These are phyloP conservation scores for Santalum album DNA, from an alignment of 164 flowering plant species.

Conservation along the genomic window DNA sequence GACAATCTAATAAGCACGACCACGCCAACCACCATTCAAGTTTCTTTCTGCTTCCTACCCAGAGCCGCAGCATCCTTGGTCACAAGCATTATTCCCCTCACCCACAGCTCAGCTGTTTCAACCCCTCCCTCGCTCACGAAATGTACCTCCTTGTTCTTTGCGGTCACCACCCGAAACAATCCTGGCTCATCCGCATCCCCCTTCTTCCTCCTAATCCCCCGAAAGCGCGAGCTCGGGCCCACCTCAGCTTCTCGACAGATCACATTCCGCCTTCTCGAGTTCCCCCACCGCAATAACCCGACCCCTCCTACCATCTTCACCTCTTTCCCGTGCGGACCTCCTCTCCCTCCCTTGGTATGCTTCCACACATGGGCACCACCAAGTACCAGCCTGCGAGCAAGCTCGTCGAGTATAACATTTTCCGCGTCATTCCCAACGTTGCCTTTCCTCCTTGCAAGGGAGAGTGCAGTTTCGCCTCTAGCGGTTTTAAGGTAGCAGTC, in stretches of 20 bases:
- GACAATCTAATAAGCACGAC: too few species aligned
- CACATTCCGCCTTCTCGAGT: conserved; percentile 48
- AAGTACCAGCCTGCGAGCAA: conserved; percentile 45
- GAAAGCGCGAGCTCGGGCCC: conserved; percentile 43
- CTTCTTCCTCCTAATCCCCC: conserved; percentile 23
- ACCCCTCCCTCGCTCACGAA: conserved; percentile 49
- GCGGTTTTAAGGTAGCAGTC: conserved; percentile 25
- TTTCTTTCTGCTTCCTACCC: conserved; percentile 5
- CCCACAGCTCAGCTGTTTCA: conserved; percentile 58
- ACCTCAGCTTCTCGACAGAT: conserved; percentile 40
- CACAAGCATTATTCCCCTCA: conserved; percentile 56
- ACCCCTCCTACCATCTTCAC: conserved; percentile 29
- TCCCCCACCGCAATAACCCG: conserved; percentile 63
- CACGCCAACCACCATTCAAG: not conserved
- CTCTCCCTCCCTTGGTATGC: conserved; percentile 56
- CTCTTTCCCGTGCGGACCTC: conserved; percentile 38
- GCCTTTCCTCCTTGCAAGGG: conserved; percentile 30
- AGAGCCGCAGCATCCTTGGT: conserved; percentile 26
- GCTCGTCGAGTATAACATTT: conserved; percentile 39
- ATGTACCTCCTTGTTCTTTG: conserved; percentile 56
- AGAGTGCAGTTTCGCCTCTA: conserved; percentile 53
- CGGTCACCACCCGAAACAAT: conserved; percentile 49
- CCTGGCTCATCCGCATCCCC: conserved; percentile 33
- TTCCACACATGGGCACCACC: conserved; percentile 31
- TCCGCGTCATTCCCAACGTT: conserved; percentile 28